Evolutionary conservation across 2,329 filamentous ascomycete genomes (phyloP), one percentile per base, ranked within the genome.

Genomic region (Domatiomyces globalis): DNA sequence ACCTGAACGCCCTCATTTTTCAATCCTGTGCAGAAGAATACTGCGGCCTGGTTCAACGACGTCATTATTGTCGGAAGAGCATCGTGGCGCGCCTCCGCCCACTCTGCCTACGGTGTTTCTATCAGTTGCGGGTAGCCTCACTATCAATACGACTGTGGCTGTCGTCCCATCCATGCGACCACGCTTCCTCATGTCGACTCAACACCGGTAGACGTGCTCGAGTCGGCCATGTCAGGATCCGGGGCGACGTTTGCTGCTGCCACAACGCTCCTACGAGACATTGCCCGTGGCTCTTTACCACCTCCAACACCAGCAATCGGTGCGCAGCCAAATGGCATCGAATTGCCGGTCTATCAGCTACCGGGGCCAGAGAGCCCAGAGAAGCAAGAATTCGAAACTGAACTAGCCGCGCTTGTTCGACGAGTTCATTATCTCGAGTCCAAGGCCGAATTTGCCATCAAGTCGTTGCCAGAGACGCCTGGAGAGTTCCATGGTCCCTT

Each of bases 381-480:
- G 59, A 96, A 96, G 71, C 75, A 78, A 59, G 77, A 77, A 29
- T 79, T 96, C 55, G 88, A 96, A 70, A 75, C 77, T 54, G 90
- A 96, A 70, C 78, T 98, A 52, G 79, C 83, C 48, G 83, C 85
- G 51, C 78, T 96, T 57, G 79, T 83, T 54, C 72, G 81, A 55
- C 78, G 92, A 59, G 80, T 96, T 60, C 84, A 88, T 58, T 80
- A 83, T 58, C 79, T 96, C 60, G 89, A 96, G 73, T 80, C 80
- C 60, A 84, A 84, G 69, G 84, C 85, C 58, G 79, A 77, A 63
- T 72, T 77, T 52, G 67, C 76, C 53, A 74, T 76, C 58, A 71
- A 76, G 56, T 74, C 69, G 51, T 77, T 89, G 61, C 87, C 87
- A 61, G 83, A 89, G 63, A 92, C 87, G 8, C 87, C 88, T 46